These are phyloP conservation scores for Candida ulmi DNA, from an alignment of 805 yeast species.

Conservation along the genomic window DNA sequence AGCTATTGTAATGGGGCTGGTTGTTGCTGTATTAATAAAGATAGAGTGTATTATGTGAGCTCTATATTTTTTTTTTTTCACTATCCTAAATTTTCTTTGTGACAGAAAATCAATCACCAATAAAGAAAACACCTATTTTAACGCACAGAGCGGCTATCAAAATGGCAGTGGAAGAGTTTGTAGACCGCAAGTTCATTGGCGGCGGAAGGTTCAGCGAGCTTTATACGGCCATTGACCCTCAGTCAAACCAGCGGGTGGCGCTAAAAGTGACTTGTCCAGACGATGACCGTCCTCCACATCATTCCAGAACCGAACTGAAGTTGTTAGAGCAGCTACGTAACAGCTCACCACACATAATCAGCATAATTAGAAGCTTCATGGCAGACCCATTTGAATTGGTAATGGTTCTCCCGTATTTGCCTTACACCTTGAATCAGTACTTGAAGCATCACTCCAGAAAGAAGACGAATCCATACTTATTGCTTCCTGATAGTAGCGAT, in stretches of 20 bases:
- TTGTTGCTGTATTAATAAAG: too few relatives aligned
- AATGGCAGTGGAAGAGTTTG: conserved; percentile 5
- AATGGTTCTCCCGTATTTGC: conserved; percentile 37
- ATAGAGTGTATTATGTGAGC: too few relatives aligned
- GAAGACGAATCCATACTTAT: conserved; percentile 29
- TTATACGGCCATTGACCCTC: conserved; percentile 19
- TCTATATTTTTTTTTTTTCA: too few relatives aligned
- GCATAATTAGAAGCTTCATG: conserved; percentile 19
- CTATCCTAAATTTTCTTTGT: too few relatives aligned
- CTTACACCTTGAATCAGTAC: conserved; percentile 29
- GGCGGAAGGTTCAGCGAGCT: conserved; percentile 42
- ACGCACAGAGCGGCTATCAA: too few relatives aligned
- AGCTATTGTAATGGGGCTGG: too few relatives aligned
- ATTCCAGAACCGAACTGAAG: conserved; percentile 38
- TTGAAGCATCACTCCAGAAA: conserved; percentile 25
- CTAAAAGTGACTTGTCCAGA: conserved; percentile 44
- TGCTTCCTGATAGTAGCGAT: neutral
- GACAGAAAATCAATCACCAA: neutral
- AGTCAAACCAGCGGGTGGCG: conserved; percentile 27
- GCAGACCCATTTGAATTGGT: conserved; percentile 30
- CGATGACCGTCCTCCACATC: conserved; percentile 50
- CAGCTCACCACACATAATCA: conserved; percentile 13
- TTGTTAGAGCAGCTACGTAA: conserved; percentile 25
- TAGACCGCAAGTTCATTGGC: conserved; percentile 25
- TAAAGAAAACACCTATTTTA: too few relatives aligned